phyloP scores from a whole-genome alignment of 306 rosid species.

The Senna siamea region DNA sequence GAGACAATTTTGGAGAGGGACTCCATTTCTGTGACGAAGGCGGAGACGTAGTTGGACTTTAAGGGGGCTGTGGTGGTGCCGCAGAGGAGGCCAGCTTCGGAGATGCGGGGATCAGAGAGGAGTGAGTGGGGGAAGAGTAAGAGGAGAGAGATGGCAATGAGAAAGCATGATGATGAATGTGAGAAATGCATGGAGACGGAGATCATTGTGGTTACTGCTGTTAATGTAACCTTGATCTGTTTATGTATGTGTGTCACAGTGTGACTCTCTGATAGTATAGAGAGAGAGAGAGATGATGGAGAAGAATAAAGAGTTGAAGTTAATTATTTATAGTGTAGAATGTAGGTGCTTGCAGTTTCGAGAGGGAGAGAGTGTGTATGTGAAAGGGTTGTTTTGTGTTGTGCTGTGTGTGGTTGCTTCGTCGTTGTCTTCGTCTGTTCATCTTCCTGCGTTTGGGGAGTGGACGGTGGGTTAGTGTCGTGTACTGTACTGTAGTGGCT shows the following conservation, averaged over 20 bases:
- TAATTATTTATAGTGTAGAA: too few species aligned
- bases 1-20: conserved; percentile 50
- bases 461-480: too few species aligned
- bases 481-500: too few species aligned
- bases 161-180: conserved; percentile 25
- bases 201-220: background rate
- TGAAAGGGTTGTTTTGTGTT: too few species aligned
- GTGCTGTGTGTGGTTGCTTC: too few species aligned
- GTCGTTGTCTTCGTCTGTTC: too few species aligned
- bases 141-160: conserved; percentile 38
- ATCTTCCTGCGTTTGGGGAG: too few species aligned
- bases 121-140: conserved; percentile 25
- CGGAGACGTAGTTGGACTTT: conserved; percentile 51
- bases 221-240: background rate
- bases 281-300: too few species aligned
- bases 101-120: conserved; percentile 65
- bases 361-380: too few species aligned
- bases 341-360: too few species aligned
- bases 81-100: conserved; percentile 55
- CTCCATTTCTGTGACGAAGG: conserved; percentile 73
- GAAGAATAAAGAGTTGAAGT: too few species aligned
- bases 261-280: background rate
- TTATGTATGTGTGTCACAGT: background rate
- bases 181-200: background rate
- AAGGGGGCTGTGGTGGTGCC: conserved; percentile 42